phyloP scores from a whole-genome alignment of 306 rosid species.

The Neltuma alba region DNA sequence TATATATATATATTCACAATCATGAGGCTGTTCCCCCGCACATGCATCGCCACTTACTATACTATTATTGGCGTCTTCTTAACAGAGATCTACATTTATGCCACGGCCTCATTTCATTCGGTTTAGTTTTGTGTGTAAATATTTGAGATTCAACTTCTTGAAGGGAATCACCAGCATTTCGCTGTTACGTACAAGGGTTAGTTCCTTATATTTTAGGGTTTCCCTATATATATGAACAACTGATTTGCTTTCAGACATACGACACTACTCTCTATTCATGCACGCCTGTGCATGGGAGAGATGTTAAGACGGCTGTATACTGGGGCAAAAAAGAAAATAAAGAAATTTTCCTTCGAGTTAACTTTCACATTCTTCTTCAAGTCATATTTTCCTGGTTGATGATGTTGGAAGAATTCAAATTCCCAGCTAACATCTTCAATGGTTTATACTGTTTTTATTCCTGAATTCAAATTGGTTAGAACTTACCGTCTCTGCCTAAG shows the following conservation, averaged over 20 bases:
- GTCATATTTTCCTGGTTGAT: neutral
- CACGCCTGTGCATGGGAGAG: too few species aligned
- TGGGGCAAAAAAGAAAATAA: too few species aligned
- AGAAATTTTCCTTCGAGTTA: too few species aligned
- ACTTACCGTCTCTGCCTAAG: neutral
- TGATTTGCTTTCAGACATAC: neutral
- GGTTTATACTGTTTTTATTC: too few species aligned
- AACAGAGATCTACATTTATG: neutral
- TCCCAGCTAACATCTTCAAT: too few species aligned
- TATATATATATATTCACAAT: slow-evolving; percentile 38
- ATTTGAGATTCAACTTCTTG: neutral
- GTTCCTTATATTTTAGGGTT: neutral
- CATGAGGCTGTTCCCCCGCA: slow-evolving; percentile 41
- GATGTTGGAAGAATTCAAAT: neutral
- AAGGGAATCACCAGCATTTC: neutral
- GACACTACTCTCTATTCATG: neutral
- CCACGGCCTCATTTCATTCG: neutral
- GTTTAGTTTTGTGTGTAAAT: neutral
- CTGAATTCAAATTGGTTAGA: neutral
- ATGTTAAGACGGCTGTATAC: too few species aligned
- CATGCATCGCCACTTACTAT: slow-evolving; percentile 26
- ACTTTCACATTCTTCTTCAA: too few species aligned
- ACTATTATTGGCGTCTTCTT: neutral
- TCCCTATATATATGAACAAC: neutral
- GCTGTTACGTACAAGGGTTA: neutral